Conservation (phyloP, 176 grass and related monocot genomes). For the Guadua angustifolia region DNA sequence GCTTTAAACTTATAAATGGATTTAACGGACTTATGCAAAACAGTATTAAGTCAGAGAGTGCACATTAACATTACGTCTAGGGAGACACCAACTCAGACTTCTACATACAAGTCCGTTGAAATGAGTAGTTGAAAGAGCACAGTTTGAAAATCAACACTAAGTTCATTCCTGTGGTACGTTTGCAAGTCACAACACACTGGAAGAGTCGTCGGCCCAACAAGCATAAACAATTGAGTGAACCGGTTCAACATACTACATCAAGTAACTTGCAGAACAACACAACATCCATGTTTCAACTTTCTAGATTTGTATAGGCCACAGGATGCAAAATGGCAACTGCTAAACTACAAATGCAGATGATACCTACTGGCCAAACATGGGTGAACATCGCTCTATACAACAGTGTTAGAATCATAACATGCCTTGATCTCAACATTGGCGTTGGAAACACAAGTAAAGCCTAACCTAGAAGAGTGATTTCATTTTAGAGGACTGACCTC, state of each 20-base stretch:
- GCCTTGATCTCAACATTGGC: constrained; percentile 15
- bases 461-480: neutral
- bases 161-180: neutral
- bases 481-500: neutral
- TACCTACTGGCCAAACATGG: neutral
- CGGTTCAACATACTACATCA: neutral
- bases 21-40: neutral
- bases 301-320: neutral
- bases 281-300: neutral
- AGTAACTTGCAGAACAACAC: neutral
- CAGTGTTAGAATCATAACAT: constrained; percentile 30
- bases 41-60: neutral
- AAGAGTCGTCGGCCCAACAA: neutral
- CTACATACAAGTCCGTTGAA: neutral
- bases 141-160: neutral
- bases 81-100: neutral
- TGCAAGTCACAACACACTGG: neutral
- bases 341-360: constrained; percentile 34
- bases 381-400: neutral
- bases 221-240: neutral
- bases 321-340: neutral
- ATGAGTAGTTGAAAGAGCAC: neutral
- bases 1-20: constrained; percentile 24
- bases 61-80: neutral
- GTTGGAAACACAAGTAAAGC: neutral